Conservation (phyloP, 1,284 basidiomycete genomes). For the Cryptococcus neoformans region DNA sequence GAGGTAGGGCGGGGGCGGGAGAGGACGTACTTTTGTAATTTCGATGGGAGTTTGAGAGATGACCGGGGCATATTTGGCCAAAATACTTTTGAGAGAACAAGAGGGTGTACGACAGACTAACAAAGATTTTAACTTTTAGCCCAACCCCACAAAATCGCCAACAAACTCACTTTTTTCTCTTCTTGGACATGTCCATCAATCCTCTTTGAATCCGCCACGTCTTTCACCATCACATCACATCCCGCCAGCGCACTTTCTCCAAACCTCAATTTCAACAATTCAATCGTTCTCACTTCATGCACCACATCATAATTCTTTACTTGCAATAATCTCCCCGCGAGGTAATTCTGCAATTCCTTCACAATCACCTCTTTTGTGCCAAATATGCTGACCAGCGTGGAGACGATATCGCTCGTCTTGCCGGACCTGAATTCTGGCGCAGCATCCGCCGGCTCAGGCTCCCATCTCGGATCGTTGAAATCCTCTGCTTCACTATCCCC, state of each 20-base stretch:
- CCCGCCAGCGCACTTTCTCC: slow-evolving; percentile 85
- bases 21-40: slow-evolving; percentile 64
- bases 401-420: slow-evolving; percentile 84
- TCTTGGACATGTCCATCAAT: slow-evolving; percentile 80
- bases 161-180: slow-evolving; percentile 58
- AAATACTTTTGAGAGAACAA: slow-evolving; percentile 86
- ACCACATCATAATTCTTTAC: slow-evolving; percentile 77
- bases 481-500: slow-evolving; percentile 73
- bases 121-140: slow-evolving; percentile 1
- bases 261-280: slow-evolving; percentile 89
- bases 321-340: slow-evolving; percentile 75
- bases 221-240: slow-evolving; percentile 94
- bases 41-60: slow-evolving; percentile 73
- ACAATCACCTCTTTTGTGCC: slow-evolving; percentile 92
- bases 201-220: slow-evolving; percentile 88
- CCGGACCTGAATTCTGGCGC: slow-evolving; percentile 87
- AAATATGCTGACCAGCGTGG: slow-evolving; percentile 92
- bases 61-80: slow-evolving; percentile 80
- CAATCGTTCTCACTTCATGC: slow-evolving; percentile 83
- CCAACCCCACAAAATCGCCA: not conserved
- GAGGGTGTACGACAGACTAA: slow-evolving; percentile 74
- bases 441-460: slow-evolving; percentile 89
- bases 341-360: slow-evolving; percentile 83
- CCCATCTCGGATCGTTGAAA: slow-evolving; percentile 84
- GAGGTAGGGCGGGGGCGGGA: not conserved